A percentile compares a stretch with the other conserved stretches of the same genome.
phyloP scores from a whole-genome alignment of 2,329 filamentous ascomycete genomes.

The Diplodia sapinea region DNA sequence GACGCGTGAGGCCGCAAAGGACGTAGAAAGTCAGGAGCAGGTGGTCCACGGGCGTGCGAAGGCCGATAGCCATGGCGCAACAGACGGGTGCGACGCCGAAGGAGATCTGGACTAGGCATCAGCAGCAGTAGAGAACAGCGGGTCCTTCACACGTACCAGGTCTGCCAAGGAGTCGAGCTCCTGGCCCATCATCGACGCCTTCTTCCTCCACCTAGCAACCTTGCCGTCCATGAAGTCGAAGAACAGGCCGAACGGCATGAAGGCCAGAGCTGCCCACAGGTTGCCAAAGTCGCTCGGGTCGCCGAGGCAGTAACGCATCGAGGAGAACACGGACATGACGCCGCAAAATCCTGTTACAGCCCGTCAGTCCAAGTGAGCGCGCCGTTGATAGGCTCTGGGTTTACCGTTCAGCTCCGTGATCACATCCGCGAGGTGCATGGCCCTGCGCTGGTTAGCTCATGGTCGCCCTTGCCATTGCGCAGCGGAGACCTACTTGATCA shows the following conservation, averaged over 20 bases:
- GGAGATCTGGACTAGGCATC: constrained; percentile 70
- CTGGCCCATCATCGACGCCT: constrained; percentile 97
- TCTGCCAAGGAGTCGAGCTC: constrained; percentile 96
- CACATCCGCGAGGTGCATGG: constrained; percentile 78
- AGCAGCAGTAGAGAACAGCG: background rate
- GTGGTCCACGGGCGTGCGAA: constrained; percentile 85
- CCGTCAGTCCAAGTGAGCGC: background rate
- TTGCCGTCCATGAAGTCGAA: constrained; percentile 99
- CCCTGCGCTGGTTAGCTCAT: constrained; percentile 40
- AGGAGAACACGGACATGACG: constrained; percentile 94
- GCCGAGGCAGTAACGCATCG: constrained; percentile 87
- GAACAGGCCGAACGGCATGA: constrained; percentile 92
- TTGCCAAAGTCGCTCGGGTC: constrained; percentile 66
- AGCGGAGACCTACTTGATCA: constrained; percentile 49
- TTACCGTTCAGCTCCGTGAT: constrained; percentile 81
- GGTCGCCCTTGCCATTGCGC: constrained; percentile 5
- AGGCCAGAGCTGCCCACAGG: constrained; percentile 80
- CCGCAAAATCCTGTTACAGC: constrained; percentile 72
- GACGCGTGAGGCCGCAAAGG: constrained; percentile 87
- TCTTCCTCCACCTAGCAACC: constrained; percentile 93
- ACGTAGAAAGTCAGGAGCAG: constrained; percentile 86
- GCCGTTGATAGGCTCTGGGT: background rate
- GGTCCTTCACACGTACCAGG: constrained; percentile 65
- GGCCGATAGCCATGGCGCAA: constrained; percentile 84
- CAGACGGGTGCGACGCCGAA: constrained; percentile 91